These are phyloP conservation scores for Prunus dulcis DNA, from an alignment of 306 rosid species.

Conservation along the genomic window DNA sequence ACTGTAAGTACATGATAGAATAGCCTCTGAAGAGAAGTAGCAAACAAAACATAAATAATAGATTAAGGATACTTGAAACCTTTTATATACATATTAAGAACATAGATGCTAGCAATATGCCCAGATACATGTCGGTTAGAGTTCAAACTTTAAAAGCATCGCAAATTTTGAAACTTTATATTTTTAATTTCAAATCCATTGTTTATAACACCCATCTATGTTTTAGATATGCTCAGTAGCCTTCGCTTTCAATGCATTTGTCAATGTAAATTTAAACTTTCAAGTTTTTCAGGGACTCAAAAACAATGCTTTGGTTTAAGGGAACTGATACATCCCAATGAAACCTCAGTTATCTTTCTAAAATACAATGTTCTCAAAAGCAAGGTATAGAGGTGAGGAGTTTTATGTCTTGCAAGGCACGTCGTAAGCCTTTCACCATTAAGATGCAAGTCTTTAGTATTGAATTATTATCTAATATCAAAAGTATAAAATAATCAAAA, in stretches of 20 bases:
- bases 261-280: not conserved
- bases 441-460: not conserved
- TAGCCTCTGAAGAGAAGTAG: not conserved
- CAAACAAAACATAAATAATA: not conserved
- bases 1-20: slow-evolving; percentile 27
- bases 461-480: not conserved
- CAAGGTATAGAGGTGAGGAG: not conserved
- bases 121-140: not conserved
- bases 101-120: not conserved
- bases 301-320: not conserved
- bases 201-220: not conserved
- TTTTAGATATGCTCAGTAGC: not conserved
- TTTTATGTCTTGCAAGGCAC: not conserved
- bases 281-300: not conserved
- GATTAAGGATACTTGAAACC: not conserved
- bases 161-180: not conserved
- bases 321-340: not conserved
- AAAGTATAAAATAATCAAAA: not conserved
- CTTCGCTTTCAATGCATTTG: not conserved
- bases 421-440: not conserved
- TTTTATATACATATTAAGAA: not conserved
- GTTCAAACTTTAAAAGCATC: not conserved
- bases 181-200: not conserved
- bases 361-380: not conserved
- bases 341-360: not conserved